A percentile compares a stretch with the other conserved stretches of the same genome.
phyloP scores from a whole-genome alignment of 1,284 basidiomycete species.

The Porogramme epimiltina region DNA sequence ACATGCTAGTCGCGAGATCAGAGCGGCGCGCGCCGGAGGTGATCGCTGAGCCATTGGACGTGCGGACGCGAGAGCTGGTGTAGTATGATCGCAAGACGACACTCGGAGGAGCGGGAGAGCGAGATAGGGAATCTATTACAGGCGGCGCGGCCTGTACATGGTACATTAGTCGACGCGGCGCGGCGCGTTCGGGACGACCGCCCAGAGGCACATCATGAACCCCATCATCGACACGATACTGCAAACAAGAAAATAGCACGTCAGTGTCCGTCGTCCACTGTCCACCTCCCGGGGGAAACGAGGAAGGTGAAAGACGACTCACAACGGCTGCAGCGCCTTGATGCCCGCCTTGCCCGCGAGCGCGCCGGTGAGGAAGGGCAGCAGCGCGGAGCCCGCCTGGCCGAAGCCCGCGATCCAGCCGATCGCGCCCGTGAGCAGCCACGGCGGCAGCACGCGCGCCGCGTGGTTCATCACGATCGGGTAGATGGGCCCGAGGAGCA shows the following conservation, averaged over 20 bases:
- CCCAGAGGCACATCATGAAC: slow-evolving; percentile 25
- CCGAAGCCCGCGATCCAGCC: slow-evolving; percentile 62
- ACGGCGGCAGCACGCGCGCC: slow-evolving; percentile 48
- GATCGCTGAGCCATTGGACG: no score
- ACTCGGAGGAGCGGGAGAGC: no score
- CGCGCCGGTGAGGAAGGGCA: slow-evolving; percentile 60
- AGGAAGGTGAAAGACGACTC: neutral
- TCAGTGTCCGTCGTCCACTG: neutral
- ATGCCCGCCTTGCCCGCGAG: slow-evolving; percentile 48
- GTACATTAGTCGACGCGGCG: slow-evolving; percentile 18
- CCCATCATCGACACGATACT: slow-evolving; percentile 29
- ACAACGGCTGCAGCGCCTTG: slow-evolving; percentile 26
- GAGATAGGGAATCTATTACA: no score
- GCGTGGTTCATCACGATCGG: slow-evolving; percentile 56
- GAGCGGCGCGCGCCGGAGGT: no score
- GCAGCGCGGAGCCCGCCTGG: slow-evolving; percentile 52
- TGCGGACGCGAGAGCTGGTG: no score
- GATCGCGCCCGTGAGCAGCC: slow-evolving; percentile 56
- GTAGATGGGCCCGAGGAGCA: slow-evolving; percentile 54
- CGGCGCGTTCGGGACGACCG: slow-evolving; percentile 18
- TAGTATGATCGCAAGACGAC: no score
- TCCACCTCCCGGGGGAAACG: neutral
- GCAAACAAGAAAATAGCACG: no score
- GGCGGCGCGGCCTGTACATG: no score
- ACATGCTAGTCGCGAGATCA: no score